Base-by-base conservation (phyloP, 768 basidiomycete genomes). In the Fistulinella prunicolor region DNA sequence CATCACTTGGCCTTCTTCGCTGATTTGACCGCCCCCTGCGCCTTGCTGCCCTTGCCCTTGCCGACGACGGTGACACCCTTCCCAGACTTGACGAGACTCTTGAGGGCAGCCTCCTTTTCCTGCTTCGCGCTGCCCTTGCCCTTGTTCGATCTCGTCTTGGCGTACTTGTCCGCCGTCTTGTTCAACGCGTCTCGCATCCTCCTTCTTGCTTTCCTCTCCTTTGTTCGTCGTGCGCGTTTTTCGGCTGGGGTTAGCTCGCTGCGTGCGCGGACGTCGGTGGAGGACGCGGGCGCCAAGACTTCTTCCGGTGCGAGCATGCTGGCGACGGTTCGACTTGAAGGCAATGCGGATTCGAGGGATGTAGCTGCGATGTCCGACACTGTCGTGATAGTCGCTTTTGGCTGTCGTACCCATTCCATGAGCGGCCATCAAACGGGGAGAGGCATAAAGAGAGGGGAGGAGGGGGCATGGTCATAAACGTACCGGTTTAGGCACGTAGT, bases 301-400 rank as follows among this genome's bases (percentile, higher is more conserved):
- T 99, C 96, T 64, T 98, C 93, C 1, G 96, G 96, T 1, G 96
- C 92, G 36, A 99, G 78, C 76, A 93, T 86, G 0, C 82, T 85
- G 2, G 85, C 75, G 0, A 78, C 71, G 0, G 91, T 84, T 57
- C 83, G 81, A 9, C 83, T 78, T 0, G 90, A 89, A 0, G 95
- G 96, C 6, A 99, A 75, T 0, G 94, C 91, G 1, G 93, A 93
- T 67, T 98, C 96, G 55, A 98, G 67, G 3, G 83, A 77, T 21
- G 92, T 79, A 1, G 89, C 84, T 0, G 94, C 80, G 5, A 88
- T 73, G 59, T 98, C 93, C 12, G 86, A 75, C 28, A 97, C 68
- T 0, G 91, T 89, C 1, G 86, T 82, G 59, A 99, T 98, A 0
- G 74, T 78, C 2, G 86, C 86, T 66, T 91, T 95, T 22, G 95